Conservation (phyloP, 257 asterid species). For the Solanum arcanum region DNA sequence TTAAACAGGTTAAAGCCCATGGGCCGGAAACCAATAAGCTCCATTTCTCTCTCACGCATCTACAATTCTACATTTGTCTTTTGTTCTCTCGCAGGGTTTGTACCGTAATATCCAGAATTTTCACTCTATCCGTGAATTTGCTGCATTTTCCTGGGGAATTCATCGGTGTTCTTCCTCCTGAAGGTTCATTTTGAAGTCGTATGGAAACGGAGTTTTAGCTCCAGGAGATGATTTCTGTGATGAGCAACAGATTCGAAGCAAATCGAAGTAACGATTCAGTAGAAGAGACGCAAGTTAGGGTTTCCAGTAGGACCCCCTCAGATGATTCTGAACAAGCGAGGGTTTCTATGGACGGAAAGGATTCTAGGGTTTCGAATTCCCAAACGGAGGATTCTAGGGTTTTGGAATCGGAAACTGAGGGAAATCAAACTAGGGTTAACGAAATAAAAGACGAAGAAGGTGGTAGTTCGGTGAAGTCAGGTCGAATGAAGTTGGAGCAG, state of each 20-base stretch:
- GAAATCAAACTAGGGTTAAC: conserved; percentile 2
- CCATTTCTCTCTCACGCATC: background rate
- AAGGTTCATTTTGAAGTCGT: background rate
- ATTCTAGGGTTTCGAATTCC: background rate
- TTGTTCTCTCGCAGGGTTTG: conserved; percentile 10
- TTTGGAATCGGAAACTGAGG: background rate
- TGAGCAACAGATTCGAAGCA: conserved; percentile 17
- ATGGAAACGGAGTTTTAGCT: background rate
- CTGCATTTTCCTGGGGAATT: background rate
- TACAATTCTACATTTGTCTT: background rate
- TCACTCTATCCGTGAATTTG: background rate
- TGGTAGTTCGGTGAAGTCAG: background rate
- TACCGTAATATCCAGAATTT: background rate
- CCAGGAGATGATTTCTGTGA: conserved; percentile 18
- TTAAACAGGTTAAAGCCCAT: background rate
- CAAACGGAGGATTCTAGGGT: conserved; percentile 9
- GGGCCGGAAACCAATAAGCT: background rate
- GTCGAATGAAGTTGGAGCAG: background rate
- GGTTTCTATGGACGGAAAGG: conserved; percentile 7
- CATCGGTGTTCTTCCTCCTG: background rate
- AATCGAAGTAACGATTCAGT: background rate
- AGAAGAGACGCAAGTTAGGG: background rate
- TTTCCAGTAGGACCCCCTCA: background rate
- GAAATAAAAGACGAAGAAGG: conserved; percentile 4
- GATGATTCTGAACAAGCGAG: conserved; percentile 1